Evolutionary conservation across 768 basidiomycete genomes (phyloP).

Genomic region (Megacollybia marginata): DNA sequence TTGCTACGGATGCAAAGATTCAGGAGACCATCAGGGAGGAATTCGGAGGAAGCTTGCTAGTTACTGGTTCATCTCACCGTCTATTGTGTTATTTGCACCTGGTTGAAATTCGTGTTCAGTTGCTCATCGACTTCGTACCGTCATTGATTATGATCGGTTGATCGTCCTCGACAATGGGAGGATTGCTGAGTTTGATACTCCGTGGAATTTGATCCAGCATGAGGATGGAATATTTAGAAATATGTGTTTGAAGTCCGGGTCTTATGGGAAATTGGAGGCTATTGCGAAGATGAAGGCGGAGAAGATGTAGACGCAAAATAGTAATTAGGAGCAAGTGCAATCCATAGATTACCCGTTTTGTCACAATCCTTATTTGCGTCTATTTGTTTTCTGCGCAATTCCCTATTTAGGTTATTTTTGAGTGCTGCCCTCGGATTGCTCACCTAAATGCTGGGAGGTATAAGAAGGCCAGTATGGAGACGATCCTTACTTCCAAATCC

Average conservation of each 20-base stretch:
- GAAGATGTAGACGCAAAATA: neutral
- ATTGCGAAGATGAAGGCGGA: slow-evolving; percentile 43
- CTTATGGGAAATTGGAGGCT: slow-evolving; percentile 51
- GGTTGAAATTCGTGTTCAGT: slow-evolving; percentile 8
- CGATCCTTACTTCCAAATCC: too few relatives aligned
- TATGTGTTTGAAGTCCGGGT: slow-evolving; percentile 70
- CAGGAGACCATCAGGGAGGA: slow-evolving; percentile 84
- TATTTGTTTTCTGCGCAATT: too few relatives aligned
- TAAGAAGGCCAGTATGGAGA: too few relatives aligned
- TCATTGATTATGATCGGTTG: slow-evolving; percentile 17
- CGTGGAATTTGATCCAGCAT: slow-evolving; percentile 56
- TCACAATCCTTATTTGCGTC: too few relatives aligned
- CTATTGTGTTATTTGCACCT: neutral
- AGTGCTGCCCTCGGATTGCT: too few relatives aligned
- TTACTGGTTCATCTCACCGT: slow-evolving; percentile 49
- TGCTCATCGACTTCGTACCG: slow-evolving; percentile 19
- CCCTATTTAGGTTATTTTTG: too few relatives aligned
- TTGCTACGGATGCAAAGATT: slow-evolving; percentile 85
- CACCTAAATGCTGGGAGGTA: too few relatives aligned
- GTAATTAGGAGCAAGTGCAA: too few relatives aligned
- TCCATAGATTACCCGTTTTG: too few relatives aligned
- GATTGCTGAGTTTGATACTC: slow-evolving; percentile 67
- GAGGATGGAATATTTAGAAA: slow-evolving; percentile 57
- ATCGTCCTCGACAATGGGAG: slow-evolving; percentile 23
- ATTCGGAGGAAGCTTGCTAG: slow-evolving; percentile 64